These are phyloP conservation scores for Nicotiana tomentosiformis DNA, from an alignment of 257 asterid species.

Conservation along the genomic window DNA sequence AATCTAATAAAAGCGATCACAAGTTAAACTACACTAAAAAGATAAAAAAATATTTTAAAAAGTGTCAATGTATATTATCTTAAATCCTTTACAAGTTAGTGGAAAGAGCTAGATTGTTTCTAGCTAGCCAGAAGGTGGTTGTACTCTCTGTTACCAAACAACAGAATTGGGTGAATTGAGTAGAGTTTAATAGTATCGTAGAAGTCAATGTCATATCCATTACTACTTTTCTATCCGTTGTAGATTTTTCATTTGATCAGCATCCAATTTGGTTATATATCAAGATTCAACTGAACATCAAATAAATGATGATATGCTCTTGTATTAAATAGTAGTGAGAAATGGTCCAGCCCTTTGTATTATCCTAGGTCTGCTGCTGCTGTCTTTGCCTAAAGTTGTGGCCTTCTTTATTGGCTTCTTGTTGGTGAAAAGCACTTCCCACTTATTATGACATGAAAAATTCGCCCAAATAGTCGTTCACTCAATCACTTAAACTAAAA, in stretches of 20 bases:
- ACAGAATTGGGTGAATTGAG: background rate
- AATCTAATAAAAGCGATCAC: no score
- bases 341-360: background rate
- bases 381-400: background rate
- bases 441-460: background rate
- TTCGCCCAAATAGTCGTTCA: no score
- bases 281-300: background rate
- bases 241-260: background rate
- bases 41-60: no score
- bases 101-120: no score
- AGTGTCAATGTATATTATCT: no score
- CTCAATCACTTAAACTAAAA: no score
- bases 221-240: constrained; percentile 2
- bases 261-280: background rate
- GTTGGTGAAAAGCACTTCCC: background rate
- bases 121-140: no score
- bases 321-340: background rate
- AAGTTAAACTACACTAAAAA: no score
- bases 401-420: background rate
- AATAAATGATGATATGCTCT: background rate
- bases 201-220: background rate
- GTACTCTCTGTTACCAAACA: background rate
- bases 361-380: constrained; percentile 3
- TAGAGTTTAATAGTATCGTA: background rate
- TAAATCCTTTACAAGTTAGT: no score